Conservation (phyloP, 202 grass and related monocot species). For the Setaria viridis region DNA sequence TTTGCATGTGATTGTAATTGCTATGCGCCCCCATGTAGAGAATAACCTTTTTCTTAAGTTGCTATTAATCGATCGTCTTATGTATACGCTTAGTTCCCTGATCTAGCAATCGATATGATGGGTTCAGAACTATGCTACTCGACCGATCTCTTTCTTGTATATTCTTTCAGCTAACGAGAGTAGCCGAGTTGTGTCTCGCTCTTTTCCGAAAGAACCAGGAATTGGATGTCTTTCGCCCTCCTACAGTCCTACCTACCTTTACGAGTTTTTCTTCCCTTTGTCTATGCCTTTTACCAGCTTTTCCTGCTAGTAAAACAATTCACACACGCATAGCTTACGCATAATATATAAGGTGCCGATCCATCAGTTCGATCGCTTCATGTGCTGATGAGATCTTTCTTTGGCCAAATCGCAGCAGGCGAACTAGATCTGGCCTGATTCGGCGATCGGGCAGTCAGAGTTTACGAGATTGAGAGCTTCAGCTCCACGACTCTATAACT, state of each 20-base stretch:
- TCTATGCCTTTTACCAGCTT: slow-evolving; percentile 26
- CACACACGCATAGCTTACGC: slow-evolving; percentile 38
- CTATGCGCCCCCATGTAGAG: neutral
- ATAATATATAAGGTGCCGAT: neutral
- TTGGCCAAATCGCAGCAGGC: slow-evolving; percentile 6
- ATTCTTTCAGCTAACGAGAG: neutral
- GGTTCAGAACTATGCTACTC: neutral
- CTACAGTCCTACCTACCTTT: neutral
- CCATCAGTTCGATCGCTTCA: slow-evolving; percentile 17
- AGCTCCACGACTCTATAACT: slow-evolving; percentile 13
- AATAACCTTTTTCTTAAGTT: neutral
- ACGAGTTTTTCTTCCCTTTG: neutral
- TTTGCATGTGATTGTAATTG: neutral
- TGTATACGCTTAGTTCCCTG: neutral
- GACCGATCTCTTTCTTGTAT: slow-evolving; percentile 1
- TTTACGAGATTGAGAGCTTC: slow-evolving; percentile 14
- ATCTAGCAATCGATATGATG: neutral
- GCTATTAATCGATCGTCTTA: neutral
- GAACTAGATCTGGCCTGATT: slow-evolving; percentile 46
- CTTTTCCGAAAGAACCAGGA: slow-evolving; percentile 52
- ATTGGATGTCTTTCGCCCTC: neutral
- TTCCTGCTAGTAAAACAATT: slow-evolving; percentile 13
- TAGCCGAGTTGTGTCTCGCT: neutral
- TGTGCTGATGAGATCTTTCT: slow-evolving; percentile 35
- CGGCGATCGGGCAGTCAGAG: slow-evolving; percentile 23